phyloP scores from a whole-genome alignment of 176 grass and related monocot species.

The Oryza australiensis region DNA sequence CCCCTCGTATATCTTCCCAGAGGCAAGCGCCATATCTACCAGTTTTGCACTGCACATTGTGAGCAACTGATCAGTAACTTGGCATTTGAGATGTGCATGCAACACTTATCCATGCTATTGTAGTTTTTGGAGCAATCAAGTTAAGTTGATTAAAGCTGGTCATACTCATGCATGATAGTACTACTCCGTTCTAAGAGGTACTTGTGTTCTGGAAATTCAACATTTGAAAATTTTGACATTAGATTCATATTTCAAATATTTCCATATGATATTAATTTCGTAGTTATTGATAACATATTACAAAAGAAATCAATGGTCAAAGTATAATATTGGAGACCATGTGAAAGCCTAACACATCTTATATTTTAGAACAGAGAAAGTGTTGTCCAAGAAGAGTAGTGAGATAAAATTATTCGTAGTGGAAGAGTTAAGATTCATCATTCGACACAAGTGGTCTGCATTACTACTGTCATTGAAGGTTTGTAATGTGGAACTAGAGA shows the following conservation, averaged over 20 bases:
- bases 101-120: not conserved
- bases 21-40: conserved; percentile 68
- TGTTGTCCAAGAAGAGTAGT: too few relatives aligned
- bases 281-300: too few relatives aligned
- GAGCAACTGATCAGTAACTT: not conserved
- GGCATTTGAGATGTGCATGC: not conserved
- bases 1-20: conserved; percentile 83
- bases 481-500: not conserved
- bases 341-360: too few relatives aligned
- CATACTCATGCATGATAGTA: not conserved
- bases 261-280: too few relatives aligned
- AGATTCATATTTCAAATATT: too few relatives aligned
- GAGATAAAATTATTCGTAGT: too few relatives aligned
- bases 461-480: not conserved
- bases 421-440: not conserved
- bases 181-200: too few relatives aligned
- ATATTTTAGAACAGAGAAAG: too few relatives aligned
- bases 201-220: too few relatives aligned
- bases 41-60: conserved; percentile 65
- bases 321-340: too few relatives aligned
- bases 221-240: too few relatives aligned
- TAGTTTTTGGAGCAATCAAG: not conserved
- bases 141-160: not conserved
- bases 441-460: not conserved
- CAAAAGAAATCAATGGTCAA: too few relatives aligned